Evolutionary conservation across 345 rosid species (phyloP), one percentile per base, ranked within the genome.

Genomic region (Mangifera indica): DNA sequence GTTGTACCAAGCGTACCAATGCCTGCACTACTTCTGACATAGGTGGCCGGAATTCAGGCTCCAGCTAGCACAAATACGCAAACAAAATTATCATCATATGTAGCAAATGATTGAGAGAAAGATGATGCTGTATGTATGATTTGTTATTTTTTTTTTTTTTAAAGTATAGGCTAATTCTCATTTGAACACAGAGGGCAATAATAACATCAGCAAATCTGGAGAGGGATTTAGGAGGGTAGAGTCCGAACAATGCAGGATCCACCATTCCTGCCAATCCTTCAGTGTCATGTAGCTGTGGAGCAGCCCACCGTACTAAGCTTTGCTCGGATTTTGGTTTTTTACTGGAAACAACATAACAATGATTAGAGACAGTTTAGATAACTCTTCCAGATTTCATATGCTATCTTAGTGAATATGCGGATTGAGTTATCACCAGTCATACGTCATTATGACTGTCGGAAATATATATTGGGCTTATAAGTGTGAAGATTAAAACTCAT

Each of bases 161-260:
- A n/a, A n/a, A n/a, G n/a, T n/a, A n/a, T n/a, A 8, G 22, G 2
- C 63, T 32, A 7, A 54, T 45, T 49, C 72, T 2, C 58, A 93
- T 97, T 89, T 91, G 91, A 57, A 91, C 87, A 44, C 98, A 93
- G 48, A 88, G 87, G 18, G 93, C 88, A 65, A 93, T 86, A 65
- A 93, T 86, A 49, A 85, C 74, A 62, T 91, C 94, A 3, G 97
- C 96, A 63, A 93, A 91, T 72, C 89, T 45, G 7, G 97, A 85
- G 73, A 93, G 81, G 7, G 98, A 86, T 75, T 86, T 93, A 63
- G 88, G 90, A 78, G 93, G 82, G 65, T 86, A 93, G n/a, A 93
- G 89, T 53, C 98, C 98, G 7, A 94, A 87, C 76, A 93, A 79
- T 5, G 98, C 93, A 21, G 98, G 98, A 70, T 93, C 98, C n/a